phyloP scores from a whole-genome alignment of 805 yeast genomes.

The Saccharomyces kudriavzevii region DNA sequence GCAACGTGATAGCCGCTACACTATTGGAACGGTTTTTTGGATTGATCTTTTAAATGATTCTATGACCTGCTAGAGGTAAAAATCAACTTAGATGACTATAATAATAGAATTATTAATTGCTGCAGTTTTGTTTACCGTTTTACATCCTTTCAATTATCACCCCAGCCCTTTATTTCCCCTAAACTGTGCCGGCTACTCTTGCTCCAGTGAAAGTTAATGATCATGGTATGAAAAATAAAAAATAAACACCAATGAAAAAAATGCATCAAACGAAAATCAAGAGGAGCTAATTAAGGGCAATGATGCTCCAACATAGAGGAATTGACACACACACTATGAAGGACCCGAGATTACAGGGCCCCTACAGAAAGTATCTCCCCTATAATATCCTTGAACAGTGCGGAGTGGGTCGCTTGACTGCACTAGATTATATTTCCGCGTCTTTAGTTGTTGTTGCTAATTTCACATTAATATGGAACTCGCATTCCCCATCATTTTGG shows the following conservation, averaged over 20 bases:
- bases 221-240: neutral
- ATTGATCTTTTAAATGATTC: neutral
- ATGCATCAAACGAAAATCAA: neutral
- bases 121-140: no score
- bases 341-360: conserved; percentile 5
- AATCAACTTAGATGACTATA: no score
- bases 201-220: neutral
- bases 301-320: neutral
- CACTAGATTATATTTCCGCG: conserved; percentile 6
- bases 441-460: conserved; percentile 1
- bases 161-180: neutral
- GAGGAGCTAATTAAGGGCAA: neutral
- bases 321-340: neutral
- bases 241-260: neutral
- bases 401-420: conserved; percentile 7
- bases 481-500: neutral
- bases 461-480: conserved; percentile 1
- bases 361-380: conserved; percentile 10
- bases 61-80: neutral
- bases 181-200: neutral
- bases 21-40: conserved; percentile 25
- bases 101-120: no score
- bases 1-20: conserved; percentile 36
- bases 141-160: no score
- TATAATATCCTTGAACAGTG: conserved; percentile 7